Conservation (phyloP, 257 asterid species). For the Nicotiana benthamiana region DNA sequence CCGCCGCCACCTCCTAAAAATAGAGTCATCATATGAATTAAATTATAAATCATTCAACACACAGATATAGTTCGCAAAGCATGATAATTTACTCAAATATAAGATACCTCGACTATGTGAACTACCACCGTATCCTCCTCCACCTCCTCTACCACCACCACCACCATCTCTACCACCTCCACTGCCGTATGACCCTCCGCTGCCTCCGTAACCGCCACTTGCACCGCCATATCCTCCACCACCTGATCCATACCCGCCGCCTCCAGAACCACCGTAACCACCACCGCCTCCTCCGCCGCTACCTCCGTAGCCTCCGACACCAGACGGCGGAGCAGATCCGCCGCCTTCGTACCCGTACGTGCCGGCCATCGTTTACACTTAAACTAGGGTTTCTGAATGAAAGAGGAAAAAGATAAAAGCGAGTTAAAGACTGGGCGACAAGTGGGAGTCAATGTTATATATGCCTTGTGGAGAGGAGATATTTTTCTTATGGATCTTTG, state of each 20-base stretch:
- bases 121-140: slow-evolving; percentile 52
- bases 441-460: slow-evolving; percentile 4
- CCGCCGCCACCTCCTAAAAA: slow-evolving; percentile 40
- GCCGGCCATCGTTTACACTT: slow-evolving; percentile 9
- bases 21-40: background rate
- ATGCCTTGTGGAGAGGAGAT: background rate
- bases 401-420: background rate
- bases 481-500: background rate
- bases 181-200: slow-evolving; percentile 15
- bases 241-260: slow-evolving; percentile 21
- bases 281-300: slow-evolving; percentile 15
- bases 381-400: slow-evolving; percentile 11
- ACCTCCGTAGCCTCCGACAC: slow-evolving; percentile 4
- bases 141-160: slow-evolving; percentile 27
- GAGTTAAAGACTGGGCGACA: background rate
- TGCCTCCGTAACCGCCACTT: background rate
- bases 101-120: slow-evolving; percentile 38
- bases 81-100: background rate
- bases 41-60: background rate
- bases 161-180: slow-evolving; percentile 9
- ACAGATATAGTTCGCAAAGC: background rate
- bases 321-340: slow-evolving; percentile 14
- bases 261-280: slow-evolving; percentile 34
- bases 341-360: slow-evolving; percentile 14
- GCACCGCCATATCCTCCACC: slow-evolving; percentile 11